These are phyloP conservation scores for Singerocomus inundabilis DNA, from an alignment of 1,284 basidiomycete genomes.

Conservation along the genomic window DNA sequence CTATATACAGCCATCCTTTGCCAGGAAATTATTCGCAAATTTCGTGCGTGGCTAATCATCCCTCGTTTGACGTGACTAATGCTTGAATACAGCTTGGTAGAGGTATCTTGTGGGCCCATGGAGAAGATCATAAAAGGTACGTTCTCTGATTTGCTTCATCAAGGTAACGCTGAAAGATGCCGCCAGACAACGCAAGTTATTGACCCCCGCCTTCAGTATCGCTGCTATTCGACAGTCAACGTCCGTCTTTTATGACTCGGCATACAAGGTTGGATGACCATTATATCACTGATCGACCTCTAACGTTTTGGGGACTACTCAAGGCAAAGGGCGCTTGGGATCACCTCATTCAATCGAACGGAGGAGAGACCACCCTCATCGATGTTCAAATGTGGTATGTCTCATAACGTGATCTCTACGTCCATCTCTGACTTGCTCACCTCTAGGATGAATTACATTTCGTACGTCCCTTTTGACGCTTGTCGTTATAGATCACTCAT, in stretches of 20 bases:
- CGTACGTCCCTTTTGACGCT: constrained; percentile 31
- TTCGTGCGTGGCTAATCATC: too few relatives aligned
- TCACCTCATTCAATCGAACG: constrained; percentile 37
- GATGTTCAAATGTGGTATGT: constrained; percentile 44
- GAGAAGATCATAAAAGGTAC: constrained; percentile 18
- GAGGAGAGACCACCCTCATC: constrained; percentile 36
- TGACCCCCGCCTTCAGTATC: constrained; percentile 6
- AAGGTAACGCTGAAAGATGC: too few relatives aligned
- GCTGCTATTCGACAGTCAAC: constrained; percentile 10
- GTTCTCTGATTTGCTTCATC: too few relatives aligned
- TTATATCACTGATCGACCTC: neutral
- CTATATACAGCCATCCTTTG: constrained; percentile 42
- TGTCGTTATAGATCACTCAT: neutral
- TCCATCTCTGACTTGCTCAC: neutral
- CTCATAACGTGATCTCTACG: too few relatives aligned
- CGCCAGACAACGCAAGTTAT: constrained; percentile 40
- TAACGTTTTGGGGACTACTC: neutral
- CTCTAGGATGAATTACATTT: constrained; percentile 47
- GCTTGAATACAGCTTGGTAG: neutral
- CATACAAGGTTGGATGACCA: constrained; percentile 43
- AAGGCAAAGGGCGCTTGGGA: constrained; percentile 54
- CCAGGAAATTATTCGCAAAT: constrained; percentile 31
- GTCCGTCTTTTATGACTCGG: constrained; percentile 26
- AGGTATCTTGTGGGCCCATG: constrained; percentile 13
- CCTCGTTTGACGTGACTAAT: too few relatives aligned